Percentiles rank a stretch among this genome's conserved stretches.
phyloP scores from a whole-genome alignment of 306 rosid genomes.

The Malus asiatica region DNA sequence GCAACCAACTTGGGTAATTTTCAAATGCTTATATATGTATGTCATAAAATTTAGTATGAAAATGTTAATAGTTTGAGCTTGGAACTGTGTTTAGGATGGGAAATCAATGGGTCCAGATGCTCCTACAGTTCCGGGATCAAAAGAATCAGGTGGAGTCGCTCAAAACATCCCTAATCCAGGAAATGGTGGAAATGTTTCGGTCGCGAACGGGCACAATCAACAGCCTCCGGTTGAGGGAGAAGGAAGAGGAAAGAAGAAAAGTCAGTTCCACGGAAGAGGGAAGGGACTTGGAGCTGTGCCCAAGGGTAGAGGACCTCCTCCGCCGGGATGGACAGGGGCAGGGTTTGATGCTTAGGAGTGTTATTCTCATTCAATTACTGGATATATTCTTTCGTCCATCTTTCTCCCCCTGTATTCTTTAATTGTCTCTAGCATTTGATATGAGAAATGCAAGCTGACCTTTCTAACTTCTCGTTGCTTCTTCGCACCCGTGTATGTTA shows the following conservation, averaged over 20 bases:
- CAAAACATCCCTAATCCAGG: conserved; percentile 34
- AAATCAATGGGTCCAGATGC: conserved; percentile 29
- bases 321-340: conserved; percentile 85
- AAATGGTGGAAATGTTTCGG: conserved; percentile 31
- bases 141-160: conserved; percentile 29
- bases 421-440: not conserved
- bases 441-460: conserved; percentile 9
- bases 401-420: conserved; percentile 6
- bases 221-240: conserved; percentile 46
- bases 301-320: conserved; percentile 61
- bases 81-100: conserved; percentile 48
- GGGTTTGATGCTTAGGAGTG: conserved; percentile 68
- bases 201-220: conserved; percentile 38
- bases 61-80: conserved; percentile 10
- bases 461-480: conserved; percentile 16
- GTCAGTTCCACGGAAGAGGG: conserved; percentile 64
- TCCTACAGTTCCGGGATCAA: conserved; percentile 34
- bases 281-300: conserved; percentile 78
- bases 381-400: conserved; percentile 19
- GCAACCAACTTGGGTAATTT: not conserved
- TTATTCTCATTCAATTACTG: conserved; percentile 2
- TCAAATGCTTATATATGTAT: not conserved
- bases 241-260: conserved; percentile 67
- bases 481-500: not conserved
- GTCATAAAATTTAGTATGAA: not conserved